Conservation (phyloP, 768 basidiomycete species). For the Boletellus ananas region DNA sequence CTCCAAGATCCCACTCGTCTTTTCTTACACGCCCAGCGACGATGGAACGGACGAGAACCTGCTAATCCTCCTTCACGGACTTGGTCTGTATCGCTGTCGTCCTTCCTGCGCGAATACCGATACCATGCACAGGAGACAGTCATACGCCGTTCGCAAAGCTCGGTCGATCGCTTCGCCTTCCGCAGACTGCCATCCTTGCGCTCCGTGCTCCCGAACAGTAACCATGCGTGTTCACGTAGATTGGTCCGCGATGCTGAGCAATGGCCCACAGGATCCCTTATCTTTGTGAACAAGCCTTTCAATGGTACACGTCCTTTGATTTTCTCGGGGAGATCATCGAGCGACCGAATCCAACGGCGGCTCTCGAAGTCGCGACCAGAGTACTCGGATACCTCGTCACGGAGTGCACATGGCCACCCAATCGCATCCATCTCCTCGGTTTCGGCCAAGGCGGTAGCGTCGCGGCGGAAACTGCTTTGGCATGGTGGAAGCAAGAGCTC, state of each 20-base stretch:
- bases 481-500: constrained; percentile 47
- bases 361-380: constrained; percentile 51
- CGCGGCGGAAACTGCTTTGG: constrained; percentile 62
- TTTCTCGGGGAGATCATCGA: constrained; percentile 67
- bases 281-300: constrained; percentile 73
- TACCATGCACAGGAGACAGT: constrained; percentile 62
- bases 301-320: constrained; percentile 87
- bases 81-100: constrained; percentile 48
- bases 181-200: constrained; percentile 83
- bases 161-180: constrained; percentile 71
- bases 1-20: constrained; percentile 48
- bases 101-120: neutral
- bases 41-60: constrained; percentile 88
- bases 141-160: constrained; percentile 73
- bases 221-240: constrained; percentile 20
- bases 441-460: constrained; percentile 86
- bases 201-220: constrained; percentile 77
- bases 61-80: constrained; percentile 78
- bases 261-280: constrained; percentile 59
- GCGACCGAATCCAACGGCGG: constrained; percentile 69
- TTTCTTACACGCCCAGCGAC: constrained; percentile 66
- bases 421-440: constrained; percentile 81
- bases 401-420: constrained; percentile 61
- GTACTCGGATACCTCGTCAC: constrained; percentile 54
- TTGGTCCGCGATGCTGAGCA: constrained; percentile 8